Evolutionary conservation across 2,329 filamentous ascomycete species (phyloP).

Genomic region (Dryadomyces sulphureus): DNA sequence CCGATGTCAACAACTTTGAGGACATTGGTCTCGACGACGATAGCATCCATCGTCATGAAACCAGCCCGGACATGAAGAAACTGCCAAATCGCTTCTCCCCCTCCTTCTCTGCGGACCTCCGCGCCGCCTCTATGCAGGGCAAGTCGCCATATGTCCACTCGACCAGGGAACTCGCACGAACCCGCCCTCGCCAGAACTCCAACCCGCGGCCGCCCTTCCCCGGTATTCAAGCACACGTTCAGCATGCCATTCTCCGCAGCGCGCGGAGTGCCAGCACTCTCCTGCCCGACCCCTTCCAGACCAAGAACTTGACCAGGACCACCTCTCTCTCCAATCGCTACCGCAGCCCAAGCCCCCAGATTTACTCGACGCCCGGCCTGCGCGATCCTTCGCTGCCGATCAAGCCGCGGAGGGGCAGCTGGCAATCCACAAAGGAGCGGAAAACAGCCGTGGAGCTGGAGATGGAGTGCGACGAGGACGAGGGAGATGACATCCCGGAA

Average conservation of each 20-base stretch:
- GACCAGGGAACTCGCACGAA: slow-evolving; percentile 17
- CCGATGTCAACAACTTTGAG: slow-evolving; percentile 75
- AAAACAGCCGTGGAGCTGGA: slow-evolving; percentile 60
- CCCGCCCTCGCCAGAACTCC: slow-evolving; percentile 16
- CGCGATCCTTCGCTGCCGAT: slow-evolving; percentile 23
- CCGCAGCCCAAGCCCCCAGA: slow-evolving; percentile 34
- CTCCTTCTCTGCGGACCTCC: slow-evolving; percentile 28
- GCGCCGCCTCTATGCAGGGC: slow-evolving; percentile 17
- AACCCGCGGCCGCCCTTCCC: slow-evolving; percentile 28
- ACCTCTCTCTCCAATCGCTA: slow-evolving; percentile 26
- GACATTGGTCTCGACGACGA: slow-evolving; percentile 75
- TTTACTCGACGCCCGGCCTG: slow-evolving; percentile 27
- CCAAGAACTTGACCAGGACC: slow-evolving; percentile 20
- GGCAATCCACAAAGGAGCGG: slow-evolving; percentile 50
- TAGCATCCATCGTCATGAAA: slow-evolving; percentile 17
- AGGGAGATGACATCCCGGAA: slow-evolving; percentile 65
- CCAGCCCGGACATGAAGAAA: slow-evolving; percentile 22
- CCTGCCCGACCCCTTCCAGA: slow-evolving; percentile 15
- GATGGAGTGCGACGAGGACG: slow-evolving; percentile 61
- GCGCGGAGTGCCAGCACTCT: slow-evolving; percentile 27
- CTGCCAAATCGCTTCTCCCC: slow-evolving; percentile 33
- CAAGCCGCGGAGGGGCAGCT: slow-evolving; percentile 46
- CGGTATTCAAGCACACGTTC: slow-evolving; percentile 29
- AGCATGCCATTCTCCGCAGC: slow-evolving; percentile 34
- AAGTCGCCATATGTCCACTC: slow-evolving; percentile 13